Base-by-base conservation (phyloP, 805 yeast species). In the Teunomyces pallodes region DNA sequence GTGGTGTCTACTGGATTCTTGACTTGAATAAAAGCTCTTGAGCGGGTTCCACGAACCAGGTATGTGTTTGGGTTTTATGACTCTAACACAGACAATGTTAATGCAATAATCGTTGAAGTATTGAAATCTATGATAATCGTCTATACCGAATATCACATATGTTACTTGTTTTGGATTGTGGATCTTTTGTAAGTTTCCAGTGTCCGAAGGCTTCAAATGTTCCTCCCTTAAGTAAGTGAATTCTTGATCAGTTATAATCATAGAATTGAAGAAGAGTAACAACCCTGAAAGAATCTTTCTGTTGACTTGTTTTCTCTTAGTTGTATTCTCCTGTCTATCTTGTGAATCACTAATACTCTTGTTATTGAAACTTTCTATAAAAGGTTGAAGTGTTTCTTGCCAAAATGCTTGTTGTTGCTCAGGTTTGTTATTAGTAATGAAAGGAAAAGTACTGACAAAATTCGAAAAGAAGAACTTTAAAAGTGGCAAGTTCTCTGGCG, bases 371-470 rank as follows among this genome's bases (percentile, higher is more conserved):
- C 84, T 79, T 60, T 90, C 96, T 59, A 86, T 80, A 59, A 91
- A 89, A 24, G 84, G 83, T 66, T 91, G 97, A 0, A 90, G 83
- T 42, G 85, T 84, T 41, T 71, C 74, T 44, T 81, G 80, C 97
- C 97, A 92, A 59, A 92, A 88, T 44, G 50, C 50, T 12, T 29
- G 16, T 55, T 81, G 81, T 38, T 78, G 77, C 39, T 79, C 75
- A 36, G 76, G 67, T 0, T 74, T 56, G 43, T 72, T 67, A 44
- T 69, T 70, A 14, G 83, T 65, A 29, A 94, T 70, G 59, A 90
- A 84, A 0, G 99, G 98, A 56, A 92, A 86, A 1, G 85, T 80
- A 45, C 75, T 72, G 2, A 91, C 65, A 50, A 84, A 85, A 39
- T 80, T 70, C 43, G 73, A 64, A 61, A 91, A 82, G 51, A 89